Conservation (phyloP, 306 rosid genomes). For the cucumber (Cucumis sativus) region Cucumber_9930_V3 NC_026656.2:2393501-2394000, state of each 20-base stretch:
- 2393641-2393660: neutral
- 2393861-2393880: neutral
- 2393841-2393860: neutral
- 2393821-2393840: neutral
- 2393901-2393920: constrained; percentile 62
- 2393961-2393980: constrained; percentile 94
- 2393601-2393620: no score
- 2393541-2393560: no score
- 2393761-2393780: no score
- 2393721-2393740: neutral
- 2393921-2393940: constrained; percentile 57
- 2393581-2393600: no score
- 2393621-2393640: no score
- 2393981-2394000: constrained; percentile 92
- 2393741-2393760: neutral
- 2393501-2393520: no score
- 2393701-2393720: neutral
- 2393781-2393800: no score
- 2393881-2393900: constrained; percentile 29
- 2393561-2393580: no score
- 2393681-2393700: neutral
- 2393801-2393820: no score
- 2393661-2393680: neutral
- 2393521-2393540: no score
- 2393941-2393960: constrained; percentile 61